phyloP scores from a whole-genome alignment of 2,329 filamentous ascomycete genomes.

The Venturia carpophila region DNA sequence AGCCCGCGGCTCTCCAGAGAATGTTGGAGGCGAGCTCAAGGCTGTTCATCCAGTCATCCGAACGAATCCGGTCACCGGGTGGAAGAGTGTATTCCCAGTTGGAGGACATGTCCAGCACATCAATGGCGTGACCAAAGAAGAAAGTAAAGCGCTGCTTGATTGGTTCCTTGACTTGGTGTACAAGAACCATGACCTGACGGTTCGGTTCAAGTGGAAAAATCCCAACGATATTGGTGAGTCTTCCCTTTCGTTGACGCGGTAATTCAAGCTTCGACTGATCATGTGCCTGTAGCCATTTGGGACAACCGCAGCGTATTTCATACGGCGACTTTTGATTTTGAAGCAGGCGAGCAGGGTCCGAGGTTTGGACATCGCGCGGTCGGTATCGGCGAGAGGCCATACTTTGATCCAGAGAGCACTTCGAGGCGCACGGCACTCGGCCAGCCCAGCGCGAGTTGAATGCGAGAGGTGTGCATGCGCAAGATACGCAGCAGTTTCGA shows the following conservation, averaged over 20 bases:
- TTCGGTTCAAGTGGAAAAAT: slow-evolving; percentile 44
- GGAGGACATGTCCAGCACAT: slow-evolving; percentile 35
- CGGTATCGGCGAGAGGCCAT: slow-evolving; percentile 35
- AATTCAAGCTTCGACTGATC: too few species aligned
- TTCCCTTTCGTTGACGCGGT: too few species aligned
- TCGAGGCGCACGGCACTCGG: too few species aligned
- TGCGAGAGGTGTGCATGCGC: too few species aligned
- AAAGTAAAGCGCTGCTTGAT: slow-evolving; percentile 36
- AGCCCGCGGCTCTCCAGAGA: too few species aligned
- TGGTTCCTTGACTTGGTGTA: slow-evolving; percentile 31
- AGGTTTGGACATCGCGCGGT: slow-evolving; percentile 48
- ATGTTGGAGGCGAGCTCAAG: slow-evolving; percentile 31
- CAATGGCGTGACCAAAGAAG: slow-evolving; percentile 38
- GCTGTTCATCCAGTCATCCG: slow-evolving; percentile 36
- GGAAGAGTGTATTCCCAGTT: slow-evolving; percentile 49
- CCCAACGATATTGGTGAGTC: slow-evolving; percentile 35
- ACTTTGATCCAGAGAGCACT: too few species aligned
- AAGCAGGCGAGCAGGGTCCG: slow-evolving; percentile 38
- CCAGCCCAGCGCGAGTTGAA: too few species aligned
- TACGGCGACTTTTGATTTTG: slow-evolving; percentile 55
- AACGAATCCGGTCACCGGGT: slow-evolving; percentile 57
- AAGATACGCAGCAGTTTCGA: too few species aligned
- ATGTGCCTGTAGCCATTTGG: too few species aligned
- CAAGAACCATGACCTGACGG: slow-evolving; percentile 42
- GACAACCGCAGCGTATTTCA: too few species aligned